These are phyloP conservation scores for Parietaria judaica DNA, from an alignment of 306 rosid species.

Conservation along the genomic window DNA sequence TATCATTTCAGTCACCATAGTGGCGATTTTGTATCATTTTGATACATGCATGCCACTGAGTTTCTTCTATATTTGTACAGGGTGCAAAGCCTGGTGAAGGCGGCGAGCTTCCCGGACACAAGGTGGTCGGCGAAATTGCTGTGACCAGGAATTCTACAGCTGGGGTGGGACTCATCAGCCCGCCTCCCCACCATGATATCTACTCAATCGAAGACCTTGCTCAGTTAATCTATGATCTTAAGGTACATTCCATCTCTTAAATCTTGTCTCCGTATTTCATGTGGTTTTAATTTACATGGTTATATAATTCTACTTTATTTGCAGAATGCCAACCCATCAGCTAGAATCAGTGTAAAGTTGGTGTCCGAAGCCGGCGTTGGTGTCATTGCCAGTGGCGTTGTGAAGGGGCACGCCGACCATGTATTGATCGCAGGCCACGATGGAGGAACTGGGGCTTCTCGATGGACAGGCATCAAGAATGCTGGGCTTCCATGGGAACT, in stretches of 20 bases:
- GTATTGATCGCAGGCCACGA: conserved; percentile 95
- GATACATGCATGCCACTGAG: conserved; percentile 24
- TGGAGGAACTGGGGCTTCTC: conserved; percentile 99
- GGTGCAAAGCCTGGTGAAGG: conserved; percentile 99
- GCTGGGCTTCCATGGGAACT: conserved; percentile 99
- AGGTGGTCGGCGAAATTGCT: conserved; percentile 94
- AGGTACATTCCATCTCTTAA: conserved; percentile 31
- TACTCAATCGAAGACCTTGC: conserved; percentile 98
- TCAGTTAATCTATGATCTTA: conserved; percentile 86
- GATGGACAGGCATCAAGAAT: conserved; percentile 99
- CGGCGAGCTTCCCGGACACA: conserved; percentile 99
- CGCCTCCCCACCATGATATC: conserved; percentile 99
- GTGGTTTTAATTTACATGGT: background rate
- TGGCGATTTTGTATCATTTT: conserved; percentile 51
- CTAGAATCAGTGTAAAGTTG: conserved; percentile 93
- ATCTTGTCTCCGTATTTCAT: background rate
- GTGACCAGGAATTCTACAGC: conserved; percentile 91
- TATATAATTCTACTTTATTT: conserved; percentile 17
- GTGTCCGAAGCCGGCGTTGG: conserved; percentile 99
- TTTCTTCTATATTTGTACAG: conserved; percentile 32
- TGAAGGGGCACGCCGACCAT: conserved; percentile 97
- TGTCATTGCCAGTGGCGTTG: conserved; percentile 98
- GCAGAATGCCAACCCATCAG: conserved; percentile 86
- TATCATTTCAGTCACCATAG: background rate
- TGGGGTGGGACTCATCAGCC: conserved; percentile 98